Evolutionary conservation across 23 red algal genomes (phyloP).

Genomic region (Cyanidiococcus yangmingshanensis): DNA sequence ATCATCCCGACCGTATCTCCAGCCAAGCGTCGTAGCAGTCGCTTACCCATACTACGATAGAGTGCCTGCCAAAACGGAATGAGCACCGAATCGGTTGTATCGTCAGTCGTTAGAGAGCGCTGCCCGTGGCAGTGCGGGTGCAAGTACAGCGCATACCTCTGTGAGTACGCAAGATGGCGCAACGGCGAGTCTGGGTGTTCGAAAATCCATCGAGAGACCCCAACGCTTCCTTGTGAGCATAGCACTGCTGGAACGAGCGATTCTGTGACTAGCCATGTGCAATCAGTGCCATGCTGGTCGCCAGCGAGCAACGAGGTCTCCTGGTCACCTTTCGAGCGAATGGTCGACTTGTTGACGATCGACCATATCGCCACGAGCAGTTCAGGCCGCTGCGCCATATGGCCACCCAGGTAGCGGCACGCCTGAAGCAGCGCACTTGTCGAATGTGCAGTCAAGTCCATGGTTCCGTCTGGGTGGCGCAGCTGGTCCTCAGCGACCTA

Average conservation of each 20-base stretch:
- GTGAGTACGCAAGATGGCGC: background rate
- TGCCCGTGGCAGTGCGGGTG: background rate
- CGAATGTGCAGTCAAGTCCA: no score
- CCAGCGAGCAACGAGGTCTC: background rate
- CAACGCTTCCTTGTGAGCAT: background rate
- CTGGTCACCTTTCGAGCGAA: background rate
- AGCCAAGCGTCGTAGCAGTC: background rate
- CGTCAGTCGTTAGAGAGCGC: background rate
- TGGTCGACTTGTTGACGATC: background rate
- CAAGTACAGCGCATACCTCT: background rate
- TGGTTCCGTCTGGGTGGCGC: no score
- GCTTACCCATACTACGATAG: background rate
- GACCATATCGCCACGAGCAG: background rate
- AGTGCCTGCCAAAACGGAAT: conserved; percentile 1
- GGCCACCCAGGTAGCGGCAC: background rate
- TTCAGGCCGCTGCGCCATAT: conserved; percentile 3
- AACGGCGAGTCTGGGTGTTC: background rate
- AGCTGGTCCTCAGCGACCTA: no score
- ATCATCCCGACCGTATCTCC: background rate
- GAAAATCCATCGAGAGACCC: background rate
- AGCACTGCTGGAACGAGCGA: background rate
- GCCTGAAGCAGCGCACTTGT: background rate
- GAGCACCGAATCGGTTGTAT: background rate
- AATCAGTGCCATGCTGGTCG: no score
- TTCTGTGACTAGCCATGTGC: background rate